A percentile compares a stretch with the other conserved stretches of the same genome.
phyloP scores from a whole-genome alignment of 805 yeast species.

The Suhomyces emberorum region DNA sequence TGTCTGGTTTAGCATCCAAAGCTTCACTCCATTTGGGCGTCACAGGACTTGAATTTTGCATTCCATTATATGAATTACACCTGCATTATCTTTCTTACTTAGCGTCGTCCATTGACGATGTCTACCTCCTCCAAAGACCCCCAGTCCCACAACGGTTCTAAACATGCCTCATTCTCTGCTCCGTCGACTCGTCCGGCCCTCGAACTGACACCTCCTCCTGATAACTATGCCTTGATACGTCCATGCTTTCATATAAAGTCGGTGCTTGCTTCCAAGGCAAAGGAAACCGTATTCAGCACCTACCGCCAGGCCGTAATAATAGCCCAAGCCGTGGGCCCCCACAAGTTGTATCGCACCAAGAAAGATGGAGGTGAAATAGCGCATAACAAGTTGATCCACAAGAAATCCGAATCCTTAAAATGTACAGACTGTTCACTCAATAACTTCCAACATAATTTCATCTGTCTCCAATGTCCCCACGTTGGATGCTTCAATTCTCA shows the following conservation, averaged over 20 bases:
- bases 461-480: conserved; percentile 73
- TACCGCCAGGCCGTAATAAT: conserved; percentile 52
- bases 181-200: neutral
- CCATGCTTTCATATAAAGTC: conserved; percentile 50
- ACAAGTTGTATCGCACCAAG: conserved; percentile 24
- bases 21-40: too few species aligned
- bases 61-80: neutral
- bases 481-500: conserved; percentile 62
- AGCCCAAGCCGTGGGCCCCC: conserved; percentile 32
- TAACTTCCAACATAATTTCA: conserved; percentile 47
- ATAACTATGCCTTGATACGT: conserved; percentile 29
- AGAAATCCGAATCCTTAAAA: conserved; percentile 43
- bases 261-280: conserved; percentile 48
- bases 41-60: neutral
- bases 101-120: conserved; percentile 2
- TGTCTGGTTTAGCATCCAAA: too few species aligned
- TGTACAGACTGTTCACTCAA: conserved; percentile 50
- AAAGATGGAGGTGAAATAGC: conserved; percentile 40
- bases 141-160: conserved; percentile 1
- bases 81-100: neutral
- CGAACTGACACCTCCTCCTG: conserved; percentile 17
- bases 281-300: conserved; percentile 46
- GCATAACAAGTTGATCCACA: conserved; percentile 32
- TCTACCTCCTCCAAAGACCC: conserved; percentile 5
- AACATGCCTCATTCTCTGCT: neutral